phyloP scores from a whole-genome alignment of 495 filamentous ascomycete species.

The Neurospora sp. region DNA sequence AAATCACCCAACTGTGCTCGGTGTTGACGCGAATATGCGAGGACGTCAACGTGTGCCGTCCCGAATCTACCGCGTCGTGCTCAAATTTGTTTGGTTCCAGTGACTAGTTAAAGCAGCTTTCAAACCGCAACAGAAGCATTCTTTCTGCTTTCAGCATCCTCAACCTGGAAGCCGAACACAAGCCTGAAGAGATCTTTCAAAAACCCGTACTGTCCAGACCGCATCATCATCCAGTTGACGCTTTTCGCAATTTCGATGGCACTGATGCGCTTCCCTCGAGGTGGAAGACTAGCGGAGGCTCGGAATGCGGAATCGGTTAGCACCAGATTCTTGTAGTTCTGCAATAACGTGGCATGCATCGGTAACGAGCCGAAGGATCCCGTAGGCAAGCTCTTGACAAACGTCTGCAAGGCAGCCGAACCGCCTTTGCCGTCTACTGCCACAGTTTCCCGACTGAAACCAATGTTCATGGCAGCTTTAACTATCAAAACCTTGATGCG shows the following conservation, averaged over 20 bases:
- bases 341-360: slow-evolving; percentile 59
- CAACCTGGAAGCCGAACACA: slow-evolving; percentile 74
- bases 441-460: slow-evolving; percentile 47
- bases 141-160: slow-evolving; percentile 55
- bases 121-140: slow-evolving; percentile 38
- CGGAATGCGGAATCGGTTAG: slow-evolving; percentile 57
- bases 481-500: slow-evolving; percentile 65
- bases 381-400: slow-evolving; percentile 64
- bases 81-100: neutral
- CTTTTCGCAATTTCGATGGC: slow-evolving; percentile 66
- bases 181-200: slow-evolving; percentile 68
- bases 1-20: neutral
- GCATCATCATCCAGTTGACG: slow-evolving; percentile 56
- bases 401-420: slow-evolving; percentile 47
- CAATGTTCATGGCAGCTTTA: slow-evolving; percentile 72
- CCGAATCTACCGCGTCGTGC: neutral
- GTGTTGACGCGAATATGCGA: neutral
- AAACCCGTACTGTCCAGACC: slow-evolving; percentile 52
- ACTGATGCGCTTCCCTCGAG: slow-evolving; percentile 46
- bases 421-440: slow-evolving; percentile 22
- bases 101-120: neutral
- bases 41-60: neutral
- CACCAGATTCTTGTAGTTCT: slow-evolving; percentile 69
- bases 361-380: slow-evolving; percentile 65
- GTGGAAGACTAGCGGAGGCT: slow-evolving; percentile 39